Conservation (phyloP, 2,329 filamentous ascomycete species). For the Calonectria hongkongensis region DNA sequence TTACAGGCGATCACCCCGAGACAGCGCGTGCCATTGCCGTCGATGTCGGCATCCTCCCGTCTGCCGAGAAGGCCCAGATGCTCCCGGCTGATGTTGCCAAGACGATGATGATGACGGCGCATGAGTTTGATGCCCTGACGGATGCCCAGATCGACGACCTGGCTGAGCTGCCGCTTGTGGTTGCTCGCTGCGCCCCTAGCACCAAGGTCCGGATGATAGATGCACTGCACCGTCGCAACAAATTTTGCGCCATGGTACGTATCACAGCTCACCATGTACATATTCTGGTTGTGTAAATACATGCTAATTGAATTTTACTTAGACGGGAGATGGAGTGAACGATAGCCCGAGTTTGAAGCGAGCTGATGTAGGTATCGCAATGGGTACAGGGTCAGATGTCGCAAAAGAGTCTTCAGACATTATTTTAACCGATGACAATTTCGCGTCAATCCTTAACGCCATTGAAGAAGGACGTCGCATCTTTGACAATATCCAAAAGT, state of each 20-base stretch:
- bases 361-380: slow-evolving; percentile 82
- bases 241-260: slow-evolving; percentile 76
- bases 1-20: slow-evolving; percentile 78
- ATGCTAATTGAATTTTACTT: neutral
- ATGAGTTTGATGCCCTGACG: slow-evolving; percentile 77
- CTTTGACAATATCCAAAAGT: slow-evolving; percentile 83
- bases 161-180: slow-evolving; percentile 78
- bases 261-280: neutral
- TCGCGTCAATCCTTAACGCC: slow-evolving; percentile 64
- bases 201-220: slow-evolving; percentile 86
- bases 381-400: slow-evolving; percentile 81
- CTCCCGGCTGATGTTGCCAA: slow-evolving; percentile 71
- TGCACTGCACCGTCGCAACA: slow-evolving; percentile 79
- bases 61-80: slow-evolving; percentile 58
- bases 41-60: slow-evolving; percentile 75
- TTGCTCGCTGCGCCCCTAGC: slow-evolving; percentile 80
- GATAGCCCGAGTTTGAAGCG: slow-evolving; percentile 80
- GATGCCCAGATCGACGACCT: slow-evolving; percentile 78
- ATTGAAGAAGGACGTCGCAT: slow-evolving; percentile 80
- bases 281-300: neutral
- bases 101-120: slow-evolving; percentile 77
- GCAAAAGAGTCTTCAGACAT: slow-evolving; percentile 79
- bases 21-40: slow-evolving; percentile 77
- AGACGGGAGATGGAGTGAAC: slow-evolving; percentile 81
- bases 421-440: slow-evolving; percentile 82